These are phyloP conservation scores for Lithocarpus polystachyus DNA, from an alignment of 306 rosid species.

Conservation along the genomic window DNA sequence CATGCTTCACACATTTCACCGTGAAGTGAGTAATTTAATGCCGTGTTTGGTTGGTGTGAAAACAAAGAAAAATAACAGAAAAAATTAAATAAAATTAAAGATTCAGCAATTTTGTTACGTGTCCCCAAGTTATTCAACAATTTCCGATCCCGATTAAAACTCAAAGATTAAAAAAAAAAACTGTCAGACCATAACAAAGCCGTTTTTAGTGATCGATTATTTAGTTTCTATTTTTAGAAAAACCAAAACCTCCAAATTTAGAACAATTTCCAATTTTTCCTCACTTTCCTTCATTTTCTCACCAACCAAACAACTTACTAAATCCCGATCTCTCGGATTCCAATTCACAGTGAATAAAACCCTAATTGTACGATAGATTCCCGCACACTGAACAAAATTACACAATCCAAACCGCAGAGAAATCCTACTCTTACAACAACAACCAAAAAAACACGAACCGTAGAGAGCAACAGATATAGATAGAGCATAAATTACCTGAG, in stretches of 20 bases:
- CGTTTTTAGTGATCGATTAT: neutral
- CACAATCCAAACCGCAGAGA: neutral
- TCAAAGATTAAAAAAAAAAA: neutral
- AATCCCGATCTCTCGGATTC: slow-evolving; percentile 20
- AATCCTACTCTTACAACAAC: neutral
- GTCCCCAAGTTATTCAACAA: neutral
- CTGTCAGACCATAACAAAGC: too few species aligned
- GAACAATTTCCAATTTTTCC: neutral
- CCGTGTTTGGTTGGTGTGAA: neutral
- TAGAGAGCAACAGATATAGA: neutral
- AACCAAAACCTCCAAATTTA: neutral
- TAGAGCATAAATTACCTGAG: neutral
- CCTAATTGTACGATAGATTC: neutral
- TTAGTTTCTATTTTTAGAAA: neutral
- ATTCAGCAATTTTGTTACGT: neutral
- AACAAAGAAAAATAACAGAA: neutral
- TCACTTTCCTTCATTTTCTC: slow-evolving; percentile 3
- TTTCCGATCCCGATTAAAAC: neutral
- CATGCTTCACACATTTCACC: neutral
- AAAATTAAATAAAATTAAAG: too few species aligned
- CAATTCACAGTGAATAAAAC: neutral
- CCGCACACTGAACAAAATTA: neutral
- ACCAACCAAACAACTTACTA: slow-evolving; percentile 6
- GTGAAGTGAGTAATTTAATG: neutral
- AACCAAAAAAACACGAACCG: neutral